Conservation (phyloP, 805 yeast species). For the Maudiozyma pseudohumilis region DNA sequence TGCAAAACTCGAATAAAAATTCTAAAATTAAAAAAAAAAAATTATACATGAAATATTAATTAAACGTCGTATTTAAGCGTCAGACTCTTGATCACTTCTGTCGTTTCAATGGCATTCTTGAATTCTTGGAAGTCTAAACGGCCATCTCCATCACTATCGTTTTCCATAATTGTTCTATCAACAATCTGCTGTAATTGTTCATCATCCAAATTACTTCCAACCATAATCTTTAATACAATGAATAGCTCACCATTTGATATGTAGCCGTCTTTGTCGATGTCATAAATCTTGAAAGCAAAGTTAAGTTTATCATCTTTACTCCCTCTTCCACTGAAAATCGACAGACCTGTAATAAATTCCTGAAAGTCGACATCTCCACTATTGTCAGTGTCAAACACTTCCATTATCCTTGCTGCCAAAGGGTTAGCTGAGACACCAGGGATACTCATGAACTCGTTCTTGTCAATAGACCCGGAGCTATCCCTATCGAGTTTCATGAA, state of each 20-base stretch:
- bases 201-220: constrained; percentile 80
- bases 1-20: background rate
- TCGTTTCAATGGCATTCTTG: constrained; percentile 47
- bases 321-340: constrained; percentile 81
- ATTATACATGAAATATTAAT: background rate
- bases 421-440: constrained; percentile 93
- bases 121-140: constrained; percentile 80
- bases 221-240: constrained; percentile 92
- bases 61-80: constrained; percentile 38
- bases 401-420: constrained; percentile 79
- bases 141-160: constrained; percentile 82
- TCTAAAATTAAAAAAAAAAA: constrained; percentile 1
- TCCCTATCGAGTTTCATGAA: constrained; percentile 94
- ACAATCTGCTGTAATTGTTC: constrained; percentile 90
- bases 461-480: constrained; percentile 84
- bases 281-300: constrained; percentile 90
- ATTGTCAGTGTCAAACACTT: constrained; percentile 87
- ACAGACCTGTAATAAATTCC: constrained; percentile 80
- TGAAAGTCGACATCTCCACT: constrained; percentile 92
- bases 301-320: constrained; percentile 68
- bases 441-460: constrained; percentile 78
- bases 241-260: constrained; percentile 93
- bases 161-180: constrained; percentile 93
- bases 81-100: constrained; percentile 49
- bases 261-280: constrained; percentile 89